Evolutionary conservation across 1,284 basidiomycete species (phyloP).

Genomic region (Apiotrichum veenhuisii): DNA sequence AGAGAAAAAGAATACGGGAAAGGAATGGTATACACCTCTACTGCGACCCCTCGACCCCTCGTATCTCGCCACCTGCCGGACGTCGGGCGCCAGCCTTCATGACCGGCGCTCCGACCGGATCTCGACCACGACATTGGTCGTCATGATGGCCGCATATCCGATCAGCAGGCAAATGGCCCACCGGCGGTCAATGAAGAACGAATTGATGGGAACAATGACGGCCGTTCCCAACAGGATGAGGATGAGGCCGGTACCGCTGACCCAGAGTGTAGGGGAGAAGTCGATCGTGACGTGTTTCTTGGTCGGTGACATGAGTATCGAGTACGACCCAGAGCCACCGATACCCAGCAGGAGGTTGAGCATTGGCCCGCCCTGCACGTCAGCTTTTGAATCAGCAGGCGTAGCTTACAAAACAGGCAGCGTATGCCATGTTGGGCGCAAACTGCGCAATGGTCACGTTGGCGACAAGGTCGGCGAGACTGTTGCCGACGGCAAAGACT

Average conservation of each 20-base stretch:
- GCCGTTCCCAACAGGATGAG: constrained; percentile 70
- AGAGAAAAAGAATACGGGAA: too few relatives aligned
- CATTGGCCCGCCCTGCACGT: constrained; percentile 55
- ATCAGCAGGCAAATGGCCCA: constrained; percentile 77
- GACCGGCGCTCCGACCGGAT: constrained; percentile 38
- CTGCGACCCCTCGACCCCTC: too few relatives aligned
- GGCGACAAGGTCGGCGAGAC: constrained; percentile 91
- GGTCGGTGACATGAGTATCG: constrained; percentile 47
- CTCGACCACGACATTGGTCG: constrained; percentile 71
- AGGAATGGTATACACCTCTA: too few relatives aligned
- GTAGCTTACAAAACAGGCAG: constrained; percentile 49
- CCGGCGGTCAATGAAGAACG: constrained; percentile 68
- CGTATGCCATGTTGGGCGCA: constrained; percentile 50
- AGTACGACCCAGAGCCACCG: constrained; percentile 47
- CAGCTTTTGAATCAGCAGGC: not conserved
- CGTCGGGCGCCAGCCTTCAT: too few relatives aligned
- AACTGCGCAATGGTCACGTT: constrained; percentile 83
- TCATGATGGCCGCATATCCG: constrained; percentile 70
- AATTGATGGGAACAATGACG: constrained; percentile 77
- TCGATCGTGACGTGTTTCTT: constrained; percentile 68
- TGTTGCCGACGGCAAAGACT: constrained; percentile 93
- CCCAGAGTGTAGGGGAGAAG: constrained; percentile 77
- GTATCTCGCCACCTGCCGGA: too few relatives aligned
- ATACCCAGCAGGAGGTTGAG: constrained; percentile 81
- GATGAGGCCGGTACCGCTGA: constrained; percentile 75